These are phyloP conservation scores for Eutrema yunnanense DNA, from an alignment of 345 rosid genomes.

Conservation along the genomic window DNA sequence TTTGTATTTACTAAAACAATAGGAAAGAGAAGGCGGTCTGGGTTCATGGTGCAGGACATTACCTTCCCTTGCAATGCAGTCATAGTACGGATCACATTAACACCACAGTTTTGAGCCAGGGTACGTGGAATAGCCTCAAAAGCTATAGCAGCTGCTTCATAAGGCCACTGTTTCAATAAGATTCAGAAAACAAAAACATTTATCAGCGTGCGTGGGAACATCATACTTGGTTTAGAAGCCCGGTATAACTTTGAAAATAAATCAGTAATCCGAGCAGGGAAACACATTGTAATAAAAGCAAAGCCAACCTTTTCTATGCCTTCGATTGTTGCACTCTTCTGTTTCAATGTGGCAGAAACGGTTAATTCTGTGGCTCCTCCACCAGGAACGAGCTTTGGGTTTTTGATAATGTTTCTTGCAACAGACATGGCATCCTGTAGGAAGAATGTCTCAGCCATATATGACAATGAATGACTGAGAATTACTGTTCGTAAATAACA, in stretches of 20 bases:
- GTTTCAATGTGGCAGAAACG: constrained; percentile 84
- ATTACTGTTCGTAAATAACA: neutral
- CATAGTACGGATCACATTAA: constrained; percentile 26
- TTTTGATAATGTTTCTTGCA: constrained; percentile 91
- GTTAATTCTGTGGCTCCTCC: constrained; percentile 96
- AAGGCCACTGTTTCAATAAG: constrained; percentile 68
- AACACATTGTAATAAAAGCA: neutral
- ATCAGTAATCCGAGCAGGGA: neutral
- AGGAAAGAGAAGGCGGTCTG: neutral
- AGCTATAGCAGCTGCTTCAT: constrained; percentile 96
- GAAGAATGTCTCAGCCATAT: neutral
- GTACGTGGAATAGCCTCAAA: constrained; percentile 73
- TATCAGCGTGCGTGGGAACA: neutral
- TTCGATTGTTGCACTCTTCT: constrained; percentile 84
- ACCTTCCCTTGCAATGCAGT: constrained; percentile 71
- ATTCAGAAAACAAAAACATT: neutral
- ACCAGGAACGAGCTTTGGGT: constrained; percentile 90
- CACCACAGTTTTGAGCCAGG: constrained; percentile 27
- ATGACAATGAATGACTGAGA: neutral
- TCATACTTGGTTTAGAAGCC: neutral
- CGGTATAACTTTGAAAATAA: neutral
- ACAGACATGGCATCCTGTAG: constrained; percentile 93
- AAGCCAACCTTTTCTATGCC: constrained; percentile 77
- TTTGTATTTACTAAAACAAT: neutral
- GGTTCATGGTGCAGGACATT: neutral